Evolutionary conservation across 129 eudicot genomes (phyloP).

Genomic region (carrot (Daucus carota)): DNA sequence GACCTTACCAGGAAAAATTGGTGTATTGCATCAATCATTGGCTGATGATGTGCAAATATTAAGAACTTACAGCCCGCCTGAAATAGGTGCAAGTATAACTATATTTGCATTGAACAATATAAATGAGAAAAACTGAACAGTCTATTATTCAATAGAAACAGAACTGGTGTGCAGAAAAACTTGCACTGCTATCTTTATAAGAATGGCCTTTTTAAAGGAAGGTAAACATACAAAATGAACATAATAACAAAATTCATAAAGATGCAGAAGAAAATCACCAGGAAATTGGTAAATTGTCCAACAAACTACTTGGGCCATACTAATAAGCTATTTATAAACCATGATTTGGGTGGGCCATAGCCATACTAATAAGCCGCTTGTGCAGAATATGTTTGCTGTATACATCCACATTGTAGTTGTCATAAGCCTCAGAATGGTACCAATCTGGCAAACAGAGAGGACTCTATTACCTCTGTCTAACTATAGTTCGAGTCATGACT

Average conservation of each 20-base stretch:
- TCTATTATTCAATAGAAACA: not conserved
- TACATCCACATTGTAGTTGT: too few species aligned
- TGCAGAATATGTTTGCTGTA: not conserved
- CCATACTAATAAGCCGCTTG: not conserved
- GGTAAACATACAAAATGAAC: not conserved
- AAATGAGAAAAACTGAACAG: not conserved
- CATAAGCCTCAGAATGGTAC: not conserved
- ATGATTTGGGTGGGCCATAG: not conserved
- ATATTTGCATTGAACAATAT: not conserved
- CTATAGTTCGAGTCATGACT: not conserved
- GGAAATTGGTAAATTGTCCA: not conserved
- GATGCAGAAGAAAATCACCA: not conserved
- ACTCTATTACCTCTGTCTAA: not conserved
- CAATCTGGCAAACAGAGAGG: not conserved
- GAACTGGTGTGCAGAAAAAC: not conserved
- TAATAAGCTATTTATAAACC: not conserved
- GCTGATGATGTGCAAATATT: slow-evolving; percentile 88
- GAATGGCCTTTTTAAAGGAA: not conserved
- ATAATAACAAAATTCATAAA: not conserved
- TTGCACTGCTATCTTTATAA: not conserved
- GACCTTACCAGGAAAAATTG: slow-evolving; percentile 62
- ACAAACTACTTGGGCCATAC: not conserved
- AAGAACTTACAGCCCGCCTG: slow-evolving; percentile 97
- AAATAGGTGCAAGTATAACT: slow-evolving; percentile 19
- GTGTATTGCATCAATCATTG: slow-evolving; percentile 84